Percentiles rank a stretch among this genome's conserved stretches.
phyloP scores from a whole-genome alignment of 495 filamentous ascomycete species.

The Penicillium crystallinum region DNA sequence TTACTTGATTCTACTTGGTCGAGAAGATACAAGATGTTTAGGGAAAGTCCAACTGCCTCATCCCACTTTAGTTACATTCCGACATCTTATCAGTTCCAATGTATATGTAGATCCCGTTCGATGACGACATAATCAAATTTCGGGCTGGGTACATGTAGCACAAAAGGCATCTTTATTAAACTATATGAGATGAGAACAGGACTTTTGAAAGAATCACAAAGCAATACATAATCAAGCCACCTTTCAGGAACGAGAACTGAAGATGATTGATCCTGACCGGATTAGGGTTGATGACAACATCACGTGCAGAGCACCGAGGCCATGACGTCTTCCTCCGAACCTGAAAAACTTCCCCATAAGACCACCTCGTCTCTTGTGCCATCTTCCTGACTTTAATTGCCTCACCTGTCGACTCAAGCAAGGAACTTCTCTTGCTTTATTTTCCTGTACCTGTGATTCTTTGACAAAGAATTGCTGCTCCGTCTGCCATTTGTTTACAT shows the following conservation, averaged over 20 bases:
- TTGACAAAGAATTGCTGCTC: background rate
- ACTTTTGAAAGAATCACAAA: too few relatives aligned
- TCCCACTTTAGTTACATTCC: background rate
- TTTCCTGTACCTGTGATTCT: background rate
- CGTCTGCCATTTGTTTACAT: slow-evolving; percentile 15
- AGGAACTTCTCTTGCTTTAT: background rate
- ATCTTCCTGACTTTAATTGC: slow-evolving; percentile 6
- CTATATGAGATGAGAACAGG: too few relatives aligned
- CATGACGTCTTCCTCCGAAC: slow-evolving; percentile 36
- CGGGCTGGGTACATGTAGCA: background rate
- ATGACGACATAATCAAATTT: background rate
- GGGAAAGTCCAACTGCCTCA: background rate
- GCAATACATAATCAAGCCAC: background rate
- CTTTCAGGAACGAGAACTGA: background rate
- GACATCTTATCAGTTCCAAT: background rate
- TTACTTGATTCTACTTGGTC: background rate
- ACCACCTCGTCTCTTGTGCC: slow-evolving; percentile 26
- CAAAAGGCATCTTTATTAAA: background rate
- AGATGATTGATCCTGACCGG: background rate
- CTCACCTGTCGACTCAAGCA: slow-evolving; percentile 9
- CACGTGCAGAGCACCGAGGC: slow-evolving; percentile 7
- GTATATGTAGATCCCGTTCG: background rate
- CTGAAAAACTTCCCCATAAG: slow-evolving; percentile 22
- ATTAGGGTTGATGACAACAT: slow-evolving; percentile 8
- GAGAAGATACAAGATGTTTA: background rate